Percentiles rank a stretch among this genome's conserved stretches.
phyloP scores from a whole-genome alignment of 2,329 filamentous ascomycete genomes.

The Epicoccum sorghinum region DNA sequence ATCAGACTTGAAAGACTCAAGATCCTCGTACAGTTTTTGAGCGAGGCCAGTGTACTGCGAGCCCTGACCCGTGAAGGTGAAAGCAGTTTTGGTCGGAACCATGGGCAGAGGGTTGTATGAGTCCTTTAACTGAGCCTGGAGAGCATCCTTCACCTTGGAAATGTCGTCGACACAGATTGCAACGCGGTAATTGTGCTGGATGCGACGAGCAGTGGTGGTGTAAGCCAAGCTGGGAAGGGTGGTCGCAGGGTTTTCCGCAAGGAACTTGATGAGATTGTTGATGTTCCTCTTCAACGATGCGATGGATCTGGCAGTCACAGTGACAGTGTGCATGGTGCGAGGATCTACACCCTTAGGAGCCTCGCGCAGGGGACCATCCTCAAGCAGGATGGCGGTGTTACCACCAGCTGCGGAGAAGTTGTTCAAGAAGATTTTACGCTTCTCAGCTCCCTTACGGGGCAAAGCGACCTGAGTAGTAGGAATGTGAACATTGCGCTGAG shows the following conservation, averaged over 20 bases:
- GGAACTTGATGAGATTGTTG: constrained; percentile 53
- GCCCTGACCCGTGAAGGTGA: constrained; percentile 60
- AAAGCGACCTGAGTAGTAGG: constrained; percentile 53
- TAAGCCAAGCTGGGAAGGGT: constrained; percentile 58
- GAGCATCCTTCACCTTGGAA: constrained; percentile 52
- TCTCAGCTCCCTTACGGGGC: constrained; percentile 55
- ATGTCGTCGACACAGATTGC: constrained; percentile 56
- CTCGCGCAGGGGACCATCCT: constrained; percentile 56
- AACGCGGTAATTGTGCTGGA: constrained; percentile 61
- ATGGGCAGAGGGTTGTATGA: constrained; percentile 60
- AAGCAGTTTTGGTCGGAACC: constrained; percentile 57
- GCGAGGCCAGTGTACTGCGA: constrained; percentile 60
- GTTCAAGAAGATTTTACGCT: constrained; percentile 59
- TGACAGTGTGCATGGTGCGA: constrained; percentile 54
- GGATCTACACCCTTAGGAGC: constrained; percentile 52
- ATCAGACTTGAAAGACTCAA: constrained; percentile 56
- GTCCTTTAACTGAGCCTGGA: constrained; percentile 57
- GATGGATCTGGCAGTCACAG: constrained; percentile 59
- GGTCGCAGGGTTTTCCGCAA: constrained; percentile 53
- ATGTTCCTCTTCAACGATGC: constrained; percentile 60
- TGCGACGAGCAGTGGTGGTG: constrained; percentile 59
- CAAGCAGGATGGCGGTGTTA: constrained; percentile 60
- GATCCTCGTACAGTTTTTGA: constrained; percentile 57
- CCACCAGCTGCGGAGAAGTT: constrained; percentile 62
- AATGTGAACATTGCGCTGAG: constrained; percentile 60